Evolutionary conservation across 331 rosid species (phyloP), one percentile per base, ranked within the genome.

Genomic region (Pyracantha coccinea): DNA sequence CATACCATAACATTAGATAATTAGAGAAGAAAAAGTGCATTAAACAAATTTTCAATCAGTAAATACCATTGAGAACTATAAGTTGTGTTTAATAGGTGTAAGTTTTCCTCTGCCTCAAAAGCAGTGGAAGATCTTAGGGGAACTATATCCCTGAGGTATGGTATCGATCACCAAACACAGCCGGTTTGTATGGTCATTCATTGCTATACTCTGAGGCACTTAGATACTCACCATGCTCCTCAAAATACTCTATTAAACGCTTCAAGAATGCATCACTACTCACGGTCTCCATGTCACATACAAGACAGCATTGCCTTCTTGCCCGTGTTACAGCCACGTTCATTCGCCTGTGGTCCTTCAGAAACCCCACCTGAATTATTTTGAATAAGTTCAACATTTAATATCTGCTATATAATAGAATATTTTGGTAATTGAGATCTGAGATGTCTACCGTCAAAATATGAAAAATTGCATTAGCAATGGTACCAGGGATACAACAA

Each of bases 251-350:
- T 27, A 88, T 77, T 83, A 94, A 79, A 23, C 97, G 88, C 82
- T 86, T 92, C 74, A 94, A 78, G 81, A 94, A 94, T 59, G 81
- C 96, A 70, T 94, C 92, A 25, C 82, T 73, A 67, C 80, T 90
- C 77, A 92, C 96, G 1, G 99, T 94, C 67, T 92, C 99, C 1
- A 92, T 87, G 87, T 92, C 96, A 55, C 99, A 90, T 19, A 94
- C 88, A 68, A 94, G 85, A 82, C 97, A 90, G 53, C 99, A 94
- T 66, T 94, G 99, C 80, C 97, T 90, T 82, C 97, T 85, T 63
- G 99, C 91, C 45, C 99, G 87, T 7, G 99, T 94, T 80, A 92
- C 99, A 16, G 99, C 99, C 83, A 94, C 99, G 57, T 94, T 94
- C 99, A 94, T 94, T 81, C 96, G 88, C 81, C 99, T 87, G 14